These are phyloP conservation scores for Bretschneidera sinensis DNA, from an alignment of 345 rosid genomes.

Conservation along the genomic window DNA sequence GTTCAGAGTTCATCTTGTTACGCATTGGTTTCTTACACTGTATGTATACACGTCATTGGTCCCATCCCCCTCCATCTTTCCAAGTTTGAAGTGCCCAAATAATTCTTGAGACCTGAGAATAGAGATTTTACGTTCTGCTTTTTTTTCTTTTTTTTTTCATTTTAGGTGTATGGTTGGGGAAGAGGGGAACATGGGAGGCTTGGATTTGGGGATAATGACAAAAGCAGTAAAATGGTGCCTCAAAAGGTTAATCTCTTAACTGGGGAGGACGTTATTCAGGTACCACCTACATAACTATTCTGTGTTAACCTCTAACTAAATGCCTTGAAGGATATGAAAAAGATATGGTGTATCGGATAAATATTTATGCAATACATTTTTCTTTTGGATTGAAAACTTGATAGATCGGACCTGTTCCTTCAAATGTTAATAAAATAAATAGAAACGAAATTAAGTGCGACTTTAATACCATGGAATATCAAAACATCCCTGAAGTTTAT, in stretches of 20 bases:
- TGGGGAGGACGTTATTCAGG: slow-evolving; percentile 84
- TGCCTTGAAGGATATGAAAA: background rate
- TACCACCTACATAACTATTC: slow-evolving; percentile 13
- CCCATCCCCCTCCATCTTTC: no score
- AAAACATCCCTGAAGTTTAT: no score
- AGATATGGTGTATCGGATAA: background rate
- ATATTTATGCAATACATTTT: background rate
- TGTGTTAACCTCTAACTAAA: background rate
- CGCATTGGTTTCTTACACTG: no score
- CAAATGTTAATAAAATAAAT: no score
- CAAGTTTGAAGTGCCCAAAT: no score
- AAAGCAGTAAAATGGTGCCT: slow-evolving; percentile 97
- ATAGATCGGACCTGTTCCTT: background rate
- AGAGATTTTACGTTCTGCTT: background rate
- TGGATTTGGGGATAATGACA: slow-evolving; percentile 98
- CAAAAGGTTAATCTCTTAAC: slow-evolving; percentile 84
- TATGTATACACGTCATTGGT: no score
- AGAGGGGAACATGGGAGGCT: slow-evolving; percentile 99
- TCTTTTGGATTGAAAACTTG: background rate
- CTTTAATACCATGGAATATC: no score
- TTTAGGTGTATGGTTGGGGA: slow-evolving; percentile 95
- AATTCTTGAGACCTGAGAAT: no score
- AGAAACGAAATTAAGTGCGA: no score
- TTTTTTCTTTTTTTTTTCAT: no score
- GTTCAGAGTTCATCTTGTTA: no score